A percentile compares a stretch with the other conserved stretches of the same genome.
Conservation (phyloP, 2,329 filamentous ascomycete species). For the Ophiosphaerella korrae region DNA sequence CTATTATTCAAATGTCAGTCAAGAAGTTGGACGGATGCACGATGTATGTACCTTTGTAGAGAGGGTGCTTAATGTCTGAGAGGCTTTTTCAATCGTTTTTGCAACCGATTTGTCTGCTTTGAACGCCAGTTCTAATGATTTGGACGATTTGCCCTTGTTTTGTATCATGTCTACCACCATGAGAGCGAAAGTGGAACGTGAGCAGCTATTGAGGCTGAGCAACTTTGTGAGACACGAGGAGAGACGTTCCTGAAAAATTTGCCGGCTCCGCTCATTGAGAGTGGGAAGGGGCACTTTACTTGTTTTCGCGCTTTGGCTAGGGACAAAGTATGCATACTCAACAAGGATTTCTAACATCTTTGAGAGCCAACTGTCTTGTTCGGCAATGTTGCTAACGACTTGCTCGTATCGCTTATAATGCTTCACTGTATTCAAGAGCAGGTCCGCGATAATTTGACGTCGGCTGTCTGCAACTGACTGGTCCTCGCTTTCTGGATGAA, state of each 20-base stretch:
- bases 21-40: neutral
- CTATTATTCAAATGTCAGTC: slow-evolving; percentile 21
- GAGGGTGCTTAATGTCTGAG: slow-evolving; percentile 37
- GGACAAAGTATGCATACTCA: slow-evolving; percentile 57
- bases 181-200: slow-evolving; percentile 33
- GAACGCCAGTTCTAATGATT: slow-evolving; percentile 52
- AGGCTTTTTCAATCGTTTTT: slow-evolving; percentile 43
- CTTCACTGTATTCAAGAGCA: slow-evolving; percentile 58
- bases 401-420: slow-evolving; percentile 42
- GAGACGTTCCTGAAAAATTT: slow-evolving; percentile 60
- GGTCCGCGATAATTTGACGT: slow-evolving; percentile 57
- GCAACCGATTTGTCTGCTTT: slow-evolving; percentile 54
- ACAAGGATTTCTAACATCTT: slow-evolving; percentile 54
- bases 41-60: slow-evolving; percentile 24
- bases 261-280: slow-evolving; percentile 54
- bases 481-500: slow-evolving; percentile 53
- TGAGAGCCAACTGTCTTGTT: slow-evolving; percentile 51
- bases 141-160: slow-evolving; percentile 33
- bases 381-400: slow-evolving; percentile 27
- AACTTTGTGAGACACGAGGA: slow-evolving; percentile 61
- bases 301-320: slow-evolving; percentile 38
- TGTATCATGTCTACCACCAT: slow-evolving; percentile 38
- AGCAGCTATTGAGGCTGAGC: slow-evolving; percentile 38
- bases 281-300: slow-evolving; percentile 50
- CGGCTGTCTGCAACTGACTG: slow-evolving; percentile 52